phyloP scores from a whole-genome alignment of 2,329 filamentous ascomycete genomes.

The Neonectria coccinea region DNA sequence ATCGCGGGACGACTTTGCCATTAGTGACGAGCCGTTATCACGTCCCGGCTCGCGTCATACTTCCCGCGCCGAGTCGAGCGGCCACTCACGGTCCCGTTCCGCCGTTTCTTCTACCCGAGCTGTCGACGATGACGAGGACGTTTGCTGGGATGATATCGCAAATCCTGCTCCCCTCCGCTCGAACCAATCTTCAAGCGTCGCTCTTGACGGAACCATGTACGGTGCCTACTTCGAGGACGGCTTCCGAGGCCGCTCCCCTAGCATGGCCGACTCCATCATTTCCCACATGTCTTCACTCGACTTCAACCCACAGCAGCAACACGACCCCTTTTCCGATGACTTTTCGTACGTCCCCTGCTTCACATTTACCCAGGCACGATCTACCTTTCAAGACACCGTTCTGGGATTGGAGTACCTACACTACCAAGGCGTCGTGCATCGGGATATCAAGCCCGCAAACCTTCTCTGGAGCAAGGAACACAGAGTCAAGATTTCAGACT shows the following conservation, averaged over 20 bases:
- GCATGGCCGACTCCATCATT: conserved; percentile 81
- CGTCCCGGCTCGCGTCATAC: conserved; percentile 53
- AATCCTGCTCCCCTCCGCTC: conserved; percentile 65
- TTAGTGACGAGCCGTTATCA: conserved; percentile 52
- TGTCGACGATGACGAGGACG: conserved; percentile 51
- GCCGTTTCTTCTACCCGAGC: conserved; percentile 53
- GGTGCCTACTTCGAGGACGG: conserved; percentile 74
- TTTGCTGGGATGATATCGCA: conserved; percentile 62
- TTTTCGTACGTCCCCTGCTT: conserved; percentile 94
- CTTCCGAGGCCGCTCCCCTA: conserved; percentile 77
- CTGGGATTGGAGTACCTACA: conserved; percentile 94
- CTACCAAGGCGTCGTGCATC: conserved; percentile 85
- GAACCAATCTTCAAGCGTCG: conserved; percentile 64
- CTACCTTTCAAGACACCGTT: conserved; percentile 91
- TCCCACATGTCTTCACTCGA: conserved; percentile 76
- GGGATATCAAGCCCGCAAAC: conserved; percentile 91
- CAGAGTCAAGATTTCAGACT: conserved; percentile 97
- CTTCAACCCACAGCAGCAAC: conserved; percentile 65
- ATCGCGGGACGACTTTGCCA: conserved; percentile 55
- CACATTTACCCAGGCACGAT: conserved; percentile 84
- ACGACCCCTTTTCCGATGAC: conserved; percentile 83
- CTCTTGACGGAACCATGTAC: conserved; percentile 82
- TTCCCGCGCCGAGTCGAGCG: conserved; percentile 58
- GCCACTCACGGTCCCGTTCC: conserved; percentile 62
- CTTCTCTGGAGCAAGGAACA: conserved; percentile 87